These are phyloP conservation scores for Mortierella hygrophila DNA, from an alignment of 192 early-diverging fungal genomes.

Conservation along the genomic window DNA sequence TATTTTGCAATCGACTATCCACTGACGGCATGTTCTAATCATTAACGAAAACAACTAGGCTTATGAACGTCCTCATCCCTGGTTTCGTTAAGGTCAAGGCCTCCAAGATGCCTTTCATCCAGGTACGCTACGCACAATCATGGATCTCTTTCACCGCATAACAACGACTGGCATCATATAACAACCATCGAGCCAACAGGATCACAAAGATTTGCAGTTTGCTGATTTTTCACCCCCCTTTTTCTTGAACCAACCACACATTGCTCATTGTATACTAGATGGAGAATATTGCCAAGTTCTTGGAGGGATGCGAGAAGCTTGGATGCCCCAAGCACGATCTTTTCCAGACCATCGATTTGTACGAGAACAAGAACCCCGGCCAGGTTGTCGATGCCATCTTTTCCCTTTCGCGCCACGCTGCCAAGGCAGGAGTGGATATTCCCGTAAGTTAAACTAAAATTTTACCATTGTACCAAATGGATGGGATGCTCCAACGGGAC, in stretches of 20 bases:
- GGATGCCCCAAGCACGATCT: conserved; percentile 80
- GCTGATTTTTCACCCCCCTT: background rate
- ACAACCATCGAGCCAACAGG: background rate
- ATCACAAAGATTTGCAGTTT: background rate
- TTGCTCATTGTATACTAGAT: conserved; percentile 60
- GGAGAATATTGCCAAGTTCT: conserved; percentile 87
- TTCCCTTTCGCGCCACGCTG: conserved; percentile 77
- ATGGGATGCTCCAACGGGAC: background rate
- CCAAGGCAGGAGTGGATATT: conserved; percentile 64
- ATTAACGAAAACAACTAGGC: conserved; percentile 44
- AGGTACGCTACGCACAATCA: conserved; percentile 40
- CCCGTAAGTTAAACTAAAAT: conserved; percentile 49
- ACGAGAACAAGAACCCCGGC: conserved; percentile 78
- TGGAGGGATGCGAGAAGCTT: conserved; percentile 68
- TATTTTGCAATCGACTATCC: background rate
- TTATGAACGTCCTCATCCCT: conserved; percentile 68
- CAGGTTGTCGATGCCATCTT: conserved; percentile 82
- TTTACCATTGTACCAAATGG: background rate
- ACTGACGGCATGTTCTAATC: background rate
- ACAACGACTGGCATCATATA: background rate
- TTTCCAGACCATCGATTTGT: conserved; percentile 89
- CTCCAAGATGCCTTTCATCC: conserved; percentile 82
- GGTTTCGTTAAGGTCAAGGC: conserved; percentile 69
- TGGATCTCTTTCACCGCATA: background rate
- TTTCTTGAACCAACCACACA: too few species aligned